Conservation (phyloP, 441 rosid genomes). For the Populus hybrid region DNA sequence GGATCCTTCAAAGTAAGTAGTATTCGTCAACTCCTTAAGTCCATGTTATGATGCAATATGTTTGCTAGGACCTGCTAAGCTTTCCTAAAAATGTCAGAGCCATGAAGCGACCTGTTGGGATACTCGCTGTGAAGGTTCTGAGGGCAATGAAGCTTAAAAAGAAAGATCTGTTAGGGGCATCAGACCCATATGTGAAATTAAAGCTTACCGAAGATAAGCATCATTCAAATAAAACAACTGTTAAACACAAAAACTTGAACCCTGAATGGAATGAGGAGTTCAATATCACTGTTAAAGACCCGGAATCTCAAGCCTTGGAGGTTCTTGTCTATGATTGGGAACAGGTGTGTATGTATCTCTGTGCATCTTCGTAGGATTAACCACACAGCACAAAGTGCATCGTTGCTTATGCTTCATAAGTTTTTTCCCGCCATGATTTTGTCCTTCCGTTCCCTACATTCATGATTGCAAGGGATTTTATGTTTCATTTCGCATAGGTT, state of each 20-base stretch:
- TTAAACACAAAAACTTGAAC: conserved; percentile 84
- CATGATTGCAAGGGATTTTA: background rate
- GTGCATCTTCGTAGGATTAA: background rate
- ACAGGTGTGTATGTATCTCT: conserved; percentile 43
- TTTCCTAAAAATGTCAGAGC: conserved; percentile 53
- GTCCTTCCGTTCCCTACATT: background rate
- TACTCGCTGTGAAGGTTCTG: conserved; percentile 72
- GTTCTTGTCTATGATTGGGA: conserved; percentile 87
- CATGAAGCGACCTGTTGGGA: conserved; percentile 79
- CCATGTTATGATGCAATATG: conserved; percentile 7
- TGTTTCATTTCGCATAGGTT: conserved; percentile 38
- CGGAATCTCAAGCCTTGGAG: conserved; percentile 67
- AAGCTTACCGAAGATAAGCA: conserved; percentile 80
- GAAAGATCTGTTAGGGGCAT: conserved; percentile 88
- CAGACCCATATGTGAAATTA: conserved; percentile 91
- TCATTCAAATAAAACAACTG: conserved; percentile 83
- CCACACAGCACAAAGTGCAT: no score
- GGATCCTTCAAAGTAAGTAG: conserved; percentile 77
- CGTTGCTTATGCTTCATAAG: background rate
- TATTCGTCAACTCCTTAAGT: background rate
- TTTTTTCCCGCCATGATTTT: background rate
- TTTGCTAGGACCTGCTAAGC: conserved; percentile 7
- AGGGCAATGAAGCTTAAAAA: conserved; percentile 77
- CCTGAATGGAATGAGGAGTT: conserved; percentile 98
- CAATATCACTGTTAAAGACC: conserved; percentile 71